Conservation (phyloP, 768 basidiomycete genomes). For the Naganishia friedmannii region DNA sequence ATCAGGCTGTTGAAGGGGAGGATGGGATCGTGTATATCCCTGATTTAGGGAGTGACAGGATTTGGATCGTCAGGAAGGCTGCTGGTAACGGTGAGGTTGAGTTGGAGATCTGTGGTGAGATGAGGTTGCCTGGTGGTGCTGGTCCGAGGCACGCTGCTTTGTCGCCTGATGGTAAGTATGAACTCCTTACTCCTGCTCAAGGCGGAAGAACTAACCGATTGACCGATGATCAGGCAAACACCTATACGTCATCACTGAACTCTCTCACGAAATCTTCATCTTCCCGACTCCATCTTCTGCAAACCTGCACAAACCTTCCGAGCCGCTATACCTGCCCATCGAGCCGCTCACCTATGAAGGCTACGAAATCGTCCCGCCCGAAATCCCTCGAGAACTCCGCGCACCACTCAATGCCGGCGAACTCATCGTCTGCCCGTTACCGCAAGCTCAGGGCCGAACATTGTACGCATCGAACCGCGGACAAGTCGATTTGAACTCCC, state of each 20-base stretch:
- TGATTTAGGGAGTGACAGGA: constrained; percentile 71
- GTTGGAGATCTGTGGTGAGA: constrained; percentile 59
- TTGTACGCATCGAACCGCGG: constrained; percentile 49
- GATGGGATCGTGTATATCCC: constrained; percentile 62
- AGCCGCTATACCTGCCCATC: constrained; percentile 29
- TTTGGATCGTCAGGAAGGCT: constrained; percentile 60
- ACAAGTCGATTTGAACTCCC: constrained; percentile 37
- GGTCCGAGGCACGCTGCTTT: constrained; percentile 43
- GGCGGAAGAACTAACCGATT: no score
- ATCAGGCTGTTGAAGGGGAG: constrained; percentile 63
- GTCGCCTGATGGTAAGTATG: constrained; percentile 36
- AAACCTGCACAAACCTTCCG: neutral
- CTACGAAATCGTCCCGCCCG: constrained; percentile 39
- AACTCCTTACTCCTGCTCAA: neutral
- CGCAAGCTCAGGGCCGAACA: constrained; percentile 31
- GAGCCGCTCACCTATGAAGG: constrained; percentile 40
- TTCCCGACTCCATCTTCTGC: constrained; percentile 36
- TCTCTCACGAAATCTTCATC: constrained; percentile 40
- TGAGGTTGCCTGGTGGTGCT: constrained; percentile 54
- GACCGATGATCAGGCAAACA: constrained; percentile 37
- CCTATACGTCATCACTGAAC: constrained; percentile 49
- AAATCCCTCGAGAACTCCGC: constrained; percentile 37
- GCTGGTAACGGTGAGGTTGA: constrained; percentile 53
- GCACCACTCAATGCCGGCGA: constrained; percentile 44
- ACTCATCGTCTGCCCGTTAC: constrained; percentile 38